These are phyloP conservation scores for Ogataea trehaloabstinens DNA, from an alignment of 805 yeast species.

Conservation along the genomic window DNA sequence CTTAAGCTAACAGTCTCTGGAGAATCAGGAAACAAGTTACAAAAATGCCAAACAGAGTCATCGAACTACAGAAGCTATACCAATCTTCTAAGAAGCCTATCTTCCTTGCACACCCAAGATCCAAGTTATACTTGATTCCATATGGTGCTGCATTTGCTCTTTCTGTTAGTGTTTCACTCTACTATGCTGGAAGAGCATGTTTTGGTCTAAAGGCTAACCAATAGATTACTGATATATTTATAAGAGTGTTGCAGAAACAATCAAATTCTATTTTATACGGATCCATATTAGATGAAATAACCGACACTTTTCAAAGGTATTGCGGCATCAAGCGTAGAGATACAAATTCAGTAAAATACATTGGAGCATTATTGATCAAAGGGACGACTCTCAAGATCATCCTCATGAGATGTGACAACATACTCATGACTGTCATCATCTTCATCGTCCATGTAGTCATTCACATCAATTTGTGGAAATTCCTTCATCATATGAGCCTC, in stretches of 20 bases:
- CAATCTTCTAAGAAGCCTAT: conserved; percentile 57
- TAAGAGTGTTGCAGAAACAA: neutral
- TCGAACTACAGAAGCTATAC: conserved; percentile 58
- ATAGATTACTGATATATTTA: conserved; percentile 12
- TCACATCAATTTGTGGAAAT: conserved; percentile 8
- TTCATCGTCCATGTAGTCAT: conserved; percentile 6
- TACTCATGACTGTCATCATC: neutral
- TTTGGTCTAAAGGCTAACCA: conserved; percentile 58
- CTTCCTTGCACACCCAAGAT: conserved; percentile 58
- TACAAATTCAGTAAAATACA: neutral
- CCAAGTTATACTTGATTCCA: conserved; percentile 73
- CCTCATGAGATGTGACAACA: neutral
- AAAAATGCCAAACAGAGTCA: conserved; percentile 38
- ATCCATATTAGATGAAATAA: neutral
- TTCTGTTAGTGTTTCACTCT: conserved; percentile 62
- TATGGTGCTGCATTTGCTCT: conserved; percentile 72
- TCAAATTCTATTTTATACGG: no score
- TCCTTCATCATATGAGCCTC: conserved; percentile 4
- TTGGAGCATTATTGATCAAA: neutral
- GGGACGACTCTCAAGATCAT: neutral
- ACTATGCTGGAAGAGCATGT: conserved; percentile 70
- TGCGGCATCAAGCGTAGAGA: neutral
- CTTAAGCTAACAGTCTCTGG: no score
- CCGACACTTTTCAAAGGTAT: neutral
- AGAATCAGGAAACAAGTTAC: no score